Conservation (phyloP, 306 rosid genomes). For the Leucaena leucocephala region DNA sequence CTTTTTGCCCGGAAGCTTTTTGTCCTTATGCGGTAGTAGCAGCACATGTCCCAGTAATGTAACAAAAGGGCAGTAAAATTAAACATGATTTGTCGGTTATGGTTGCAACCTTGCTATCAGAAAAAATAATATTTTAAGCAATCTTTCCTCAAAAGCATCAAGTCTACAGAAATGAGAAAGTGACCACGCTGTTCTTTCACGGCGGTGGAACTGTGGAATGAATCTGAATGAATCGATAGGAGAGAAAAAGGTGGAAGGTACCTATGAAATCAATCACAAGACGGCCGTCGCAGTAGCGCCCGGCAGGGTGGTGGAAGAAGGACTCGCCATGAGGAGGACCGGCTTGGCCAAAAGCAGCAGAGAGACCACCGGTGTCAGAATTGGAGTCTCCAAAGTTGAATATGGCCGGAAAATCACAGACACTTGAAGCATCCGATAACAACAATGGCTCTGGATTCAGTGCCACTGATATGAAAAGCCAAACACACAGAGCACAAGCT, state of each 20-base stretch:
- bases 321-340: constrained; percentile 61
- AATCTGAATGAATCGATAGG: not conserved
- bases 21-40: not conserved
- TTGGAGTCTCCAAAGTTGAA: constrained; percentile 92
- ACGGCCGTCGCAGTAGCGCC: constrained; percentile 81
- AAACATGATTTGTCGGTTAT: not conserved
- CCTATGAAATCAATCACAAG: constrained; percentile 72
- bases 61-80: not conserved
- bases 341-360: constrained; percentile 87
- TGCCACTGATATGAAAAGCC: constrained; percentile 33
- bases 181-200: not conserved
- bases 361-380: constrained; percentile 93
- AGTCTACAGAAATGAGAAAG: not conserved
- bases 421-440: constrained; percentile 9
- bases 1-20: not conserved
- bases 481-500: constrained; percentile 16
- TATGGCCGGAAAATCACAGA: constrained; percentile 76
- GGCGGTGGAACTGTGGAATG: not conserved
- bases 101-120: not conserved
- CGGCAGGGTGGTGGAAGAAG: constrained; percentile 61
- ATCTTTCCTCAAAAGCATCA: not conserved
- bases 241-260: not conserved
- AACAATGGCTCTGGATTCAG: constrained; percentile 28
- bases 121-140: not conserved
- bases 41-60: not conserved